Conservation (phyloP, 768 basidiomycete genomes). For the Neoboletus subvelutipes region DNA sequence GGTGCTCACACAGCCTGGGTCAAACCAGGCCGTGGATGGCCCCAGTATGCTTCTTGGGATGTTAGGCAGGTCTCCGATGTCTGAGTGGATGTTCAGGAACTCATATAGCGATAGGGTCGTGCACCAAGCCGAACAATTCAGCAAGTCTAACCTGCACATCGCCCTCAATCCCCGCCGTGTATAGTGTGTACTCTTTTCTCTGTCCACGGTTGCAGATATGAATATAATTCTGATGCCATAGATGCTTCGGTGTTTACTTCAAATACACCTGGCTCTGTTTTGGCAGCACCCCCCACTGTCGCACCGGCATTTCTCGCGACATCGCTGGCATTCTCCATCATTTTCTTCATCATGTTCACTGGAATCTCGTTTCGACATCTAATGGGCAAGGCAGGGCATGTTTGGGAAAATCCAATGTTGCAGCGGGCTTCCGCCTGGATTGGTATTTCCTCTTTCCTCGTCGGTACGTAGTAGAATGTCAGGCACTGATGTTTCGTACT, state of each 20-base stretch:
- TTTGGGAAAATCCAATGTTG: slow-evolving; percentile 55
- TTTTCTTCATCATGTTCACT: slow-evolving; percentile 68
- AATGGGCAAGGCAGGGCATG: slow-evolving; percentile 50
- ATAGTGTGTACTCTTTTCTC: slow-evolving; percentile 45
- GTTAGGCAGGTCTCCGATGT: slow-evolving; percentile 47
- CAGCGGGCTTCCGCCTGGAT: slow-evolving; percentile 69
- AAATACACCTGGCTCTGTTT: slow-evolving; percentile 51
- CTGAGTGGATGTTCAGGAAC: background rate
- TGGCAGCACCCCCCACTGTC: slow-evolving; percentile 59
- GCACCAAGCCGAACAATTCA: slow-evolving; percentile 49
- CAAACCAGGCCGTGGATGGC: slow-evolving; percentile 50
- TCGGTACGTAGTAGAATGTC: slow-evolving; percentile 44
- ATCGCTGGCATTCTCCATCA: slow-evolving; percentile 51
- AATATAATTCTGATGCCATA: slow-evolving; percentile 24
- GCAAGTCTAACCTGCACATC: slow-evolving; percentile 55
- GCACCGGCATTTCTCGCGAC: slow-evolving; percentile 66
- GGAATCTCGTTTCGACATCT: slow-evolving; percentile 65
- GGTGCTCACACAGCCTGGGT: slow-evolving; percentile 36
- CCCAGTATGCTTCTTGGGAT: slow-evolving; percentile 66
- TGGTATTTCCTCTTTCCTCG: slow-evolving; percentile 73
- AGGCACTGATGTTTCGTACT: background rate
- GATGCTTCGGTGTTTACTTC: slow-evolving; percentile 64
- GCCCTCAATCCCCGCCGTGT: slow-evolving; percentile 54
- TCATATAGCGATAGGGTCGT: slow-evolving; percentile 54
- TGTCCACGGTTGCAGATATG: background rate